Evolutionary conservation across 1,284 basidiomycete species (phyloP), one percentile per base, ranked within the genome.

Genomic region (Boletus hoseneyae): DNA sequence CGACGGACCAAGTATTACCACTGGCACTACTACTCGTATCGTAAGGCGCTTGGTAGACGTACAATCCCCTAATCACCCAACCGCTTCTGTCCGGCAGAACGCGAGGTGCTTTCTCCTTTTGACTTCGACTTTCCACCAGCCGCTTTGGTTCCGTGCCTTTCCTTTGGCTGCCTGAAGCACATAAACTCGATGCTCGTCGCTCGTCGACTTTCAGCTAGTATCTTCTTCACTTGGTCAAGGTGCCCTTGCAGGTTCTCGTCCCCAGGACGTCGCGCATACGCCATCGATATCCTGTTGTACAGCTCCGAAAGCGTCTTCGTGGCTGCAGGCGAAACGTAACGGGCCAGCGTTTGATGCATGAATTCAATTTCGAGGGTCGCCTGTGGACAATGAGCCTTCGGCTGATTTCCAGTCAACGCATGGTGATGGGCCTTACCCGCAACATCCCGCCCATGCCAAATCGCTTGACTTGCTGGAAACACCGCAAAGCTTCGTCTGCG

Each of bases 381-480:
- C 88, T 97, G 15, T n/a, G 13, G 43, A 33, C 25, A 25, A 35
- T 50, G 9, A 53, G 30, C 23, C 3, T 35, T 12, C 13, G 10
- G 21, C 7, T n/a, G n/a, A n/a, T n/a, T 35, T 23, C 25, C 3
- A 40, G 33, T 46, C 19, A 32, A 52, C 42, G 23, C 39, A 44
- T 25, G 21, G 44, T 10, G 27, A 34, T 34, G 78, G 23, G 23
- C 86, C 56, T n/a, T 66, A 94, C 93, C 53, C 91, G 83, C 30
- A 99, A 78, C 97, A 99, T 99, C 11, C 97, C 97, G 40, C 97
- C 97, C 83, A 97, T 97, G 15, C 96, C 94, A 63, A 97, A 97
- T 35, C 85, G 79, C 57, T 83, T 84, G 29, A 99, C 85, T 66
- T 90, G 84, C 54, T 80, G 80, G 80, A 99, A 97, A 63, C 85